Base-by-base conservation (phyloP, 2,329 filamentous ascomycete species). In the Clonostachys chloroleuca region DNA sequence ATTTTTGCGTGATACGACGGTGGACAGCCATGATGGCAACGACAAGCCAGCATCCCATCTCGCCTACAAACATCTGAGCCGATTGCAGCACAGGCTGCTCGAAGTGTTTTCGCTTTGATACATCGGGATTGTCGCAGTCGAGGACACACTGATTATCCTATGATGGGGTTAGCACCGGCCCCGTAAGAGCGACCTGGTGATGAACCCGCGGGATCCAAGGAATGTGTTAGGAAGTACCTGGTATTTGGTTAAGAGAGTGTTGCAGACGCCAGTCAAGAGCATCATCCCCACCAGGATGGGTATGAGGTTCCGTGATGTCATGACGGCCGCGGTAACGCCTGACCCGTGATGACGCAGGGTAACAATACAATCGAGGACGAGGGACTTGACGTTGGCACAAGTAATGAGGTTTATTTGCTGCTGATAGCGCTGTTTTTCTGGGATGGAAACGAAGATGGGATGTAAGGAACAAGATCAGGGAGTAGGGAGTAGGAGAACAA, bases 51-150 rank as follows among this genome's bases (percentile, higher is more conserved):
- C 91, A 95, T 52, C 91, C 92, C 78, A 89, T 87, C 67, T 99
- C 94, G 47, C 94, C 94, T 52, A 96, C 79, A 65, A 99, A 99
- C 94, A 99, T 99, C 67, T 97, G 94, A 2, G 90, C 83, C 53
- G 94, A 97, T 66, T 99, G 94, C 47, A 97, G 83, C 45, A 99
- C 92, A 16, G 94, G 94, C 64, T 97, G 92, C 66, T 96, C 90
- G 69, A 99, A 97, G 57, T 81, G 79, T 52, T 80, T 73, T 46
- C 82, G 86, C 54, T 86, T 80, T 49, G 76, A 77, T 10, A 81
- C 80, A 58, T 89, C 73, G 18, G 80, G 74, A 50, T 81, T 77
- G 58, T 89, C 83, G 74, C 94, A 99, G 72, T 97, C 83, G 54
- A 87, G 81, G 39, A 97, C 89, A 70, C 94, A 99, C 84, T 96